Percentiles rank a stretch among this genome's conserved stretches.
These are phyloP conservation scores for Suillus subluteus DNA, from an alignment of 768 basidiomycete genomes.

Conservation along the genomic window DNA sequence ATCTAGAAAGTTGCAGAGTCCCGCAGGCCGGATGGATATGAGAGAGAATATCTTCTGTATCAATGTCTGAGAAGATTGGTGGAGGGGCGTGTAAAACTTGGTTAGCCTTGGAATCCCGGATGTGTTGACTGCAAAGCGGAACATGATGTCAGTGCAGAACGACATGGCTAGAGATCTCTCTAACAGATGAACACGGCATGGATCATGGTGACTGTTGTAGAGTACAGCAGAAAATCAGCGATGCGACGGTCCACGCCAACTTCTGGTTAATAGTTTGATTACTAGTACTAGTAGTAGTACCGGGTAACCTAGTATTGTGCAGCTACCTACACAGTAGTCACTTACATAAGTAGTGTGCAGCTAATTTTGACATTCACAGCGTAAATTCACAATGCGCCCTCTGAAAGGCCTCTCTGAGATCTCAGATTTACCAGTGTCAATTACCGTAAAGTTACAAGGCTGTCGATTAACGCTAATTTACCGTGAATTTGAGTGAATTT, in stretches of 20 bases:
- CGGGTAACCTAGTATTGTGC: too few species aligned
- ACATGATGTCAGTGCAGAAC: conserved; percentile 23
- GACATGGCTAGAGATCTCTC: conserved; percentile 28
- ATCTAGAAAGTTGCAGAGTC: conserved; percentile 95
- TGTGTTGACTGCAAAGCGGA: conserved; percentile 75
- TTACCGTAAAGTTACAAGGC: too few species aligned
- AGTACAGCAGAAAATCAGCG: neutral
- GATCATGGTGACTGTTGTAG: conserved; percentile 54
- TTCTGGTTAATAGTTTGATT: neutral
- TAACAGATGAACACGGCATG: conserved; percentile 87
- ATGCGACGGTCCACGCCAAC: neutral
- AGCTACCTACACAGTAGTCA: too few species aligned
- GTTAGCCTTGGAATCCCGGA: conserved; percentile 83
- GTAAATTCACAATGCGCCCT: too few species aligned
- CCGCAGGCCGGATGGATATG: conserved; percentile 77
- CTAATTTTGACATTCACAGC: too few species aligned
- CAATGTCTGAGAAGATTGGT: conserved; percentile 60
- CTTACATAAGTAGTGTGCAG: too few species aligned
- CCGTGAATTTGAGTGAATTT: too few species aligned
- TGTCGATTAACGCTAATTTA: too few species aligned
- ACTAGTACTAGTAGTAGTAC: neutral
- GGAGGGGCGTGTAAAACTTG: conserved; percentile 87
- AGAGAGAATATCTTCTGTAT: conserved; percentile 91
- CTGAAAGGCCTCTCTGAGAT: too few species aligned
- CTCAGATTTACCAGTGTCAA: too few species aligned